Base-by-base conservation (phyloP, 371 early-diverging fungal species). In the Entomophthora muscae region DNA sequence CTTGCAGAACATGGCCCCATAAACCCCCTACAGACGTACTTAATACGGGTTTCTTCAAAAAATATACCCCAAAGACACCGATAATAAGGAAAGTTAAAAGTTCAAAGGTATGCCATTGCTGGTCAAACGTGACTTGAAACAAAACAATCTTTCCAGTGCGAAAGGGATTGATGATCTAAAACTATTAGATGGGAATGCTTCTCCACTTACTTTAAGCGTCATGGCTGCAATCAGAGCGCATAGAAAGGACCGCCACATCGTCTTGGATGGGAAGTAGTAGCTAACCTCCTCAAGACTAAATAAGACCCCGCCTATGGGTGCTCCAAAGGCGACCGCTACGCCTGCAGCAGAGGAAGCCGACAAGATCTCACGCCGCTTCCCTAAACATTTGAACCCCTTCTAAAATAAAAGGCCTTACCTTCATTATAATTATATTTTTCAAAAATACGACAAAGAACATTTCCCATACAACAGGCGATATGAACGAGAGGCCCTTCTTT, bases 401-500 rank as follows among this genome's bases (percentile, higher is more conserved):
- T n/a, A n/a, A n/a, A n/a, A n/a, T n/a, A n/a, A n/a, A n/a, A n/a
- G 30, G 64, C 55, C 64, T 69, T 75, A 71, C 84, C 87, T 52
- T 93, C 91, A 69, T 89, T 92, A 60, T 82, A 78, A 55, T 86
- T 83, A 67, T 83, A 92, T 67, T 91, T 91, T 2, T 74, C 70
- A 69, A 92, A 93, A 52, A 85, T 63, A 1, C 91, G 73, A 52
- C 87, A 81, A 10, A 86, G 75, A 2, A 93, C 80, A 71, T 91
- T 93, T 29, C 93, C 94, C 7, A 90, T 75, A 63, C 90, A 90
- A 66, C 91, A 90, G 1, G 90, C 84, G 66, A 97, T 82, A 70
- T 95, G 95, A 32, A 97, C 93, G 51, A 95, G 84, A 0, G 98
- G 96, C 0, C 95, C 98, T 77, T 97, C 93, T 70, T 92, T 91